Base-by-base conservation (phyloP, 2,329 filamentous ascomycete genomes). In the Pseudopyricularia javanii region DNA sequence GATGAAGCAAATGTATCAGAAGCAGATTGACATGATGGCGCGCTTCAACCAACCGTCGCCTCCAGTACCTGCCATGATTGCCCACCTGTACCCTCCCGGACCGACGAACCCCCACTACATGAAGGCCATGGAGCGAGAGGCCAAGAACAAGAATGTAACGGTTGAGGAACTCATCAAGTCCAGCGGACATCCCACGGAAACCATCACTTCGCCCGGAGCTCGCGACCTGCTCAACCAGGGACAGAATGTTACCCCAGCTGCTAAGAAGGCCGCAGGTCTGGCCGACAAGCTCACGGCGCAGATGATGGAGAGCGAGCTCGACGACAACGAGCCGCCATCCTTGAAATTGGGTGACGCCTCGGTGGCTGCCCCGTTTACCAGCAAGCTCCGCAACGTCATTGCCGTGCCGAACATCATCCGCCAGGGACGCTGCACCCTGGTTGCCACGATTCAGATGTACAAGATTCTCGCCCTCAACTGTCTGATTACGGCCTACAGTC, bases 391-490 rank as follows among this genome's bases (percentile, higher is more conserved):
- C 60, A 96, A 98, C 63, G 93, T 98, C 55, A 82, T 98, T 61
- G 93, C 93, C 35, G 90, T 98, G 54, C 91, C 93, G 51, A 98
- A 98, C 72, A 98, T 98, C 62, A 93, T 98, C 63, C 88, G 93
- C 54, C 93, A 98, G 73, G 93, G 93, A 54, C 87, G 93, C 57
- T 98, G 93, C 74, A 98, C 93, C 7, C 82, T 98, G 20, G 93
- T 98, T 53, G 93, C 93, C 32, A 98, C 93, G 0, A 97, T 98
- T 59, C 93, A 98, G 74, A 98, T 98, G 91, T 98, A 98, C 82
- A 98, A 96, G 79, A 98, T 98, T 62, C 80, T 98, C 51, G 93
- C 93, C 7, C 75, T 98, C 55, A 98, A 98, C 75, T 98, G 93
- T 67, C 76, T 98, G 61, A 98, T 98, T 66, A 95, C 88, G 61